These are phyloP conservation scores for Aureobasidium subglaciale DNA, from an alignment of 2,329 filamentous ascomycete species.

Conservation along the genomic window DNA sequence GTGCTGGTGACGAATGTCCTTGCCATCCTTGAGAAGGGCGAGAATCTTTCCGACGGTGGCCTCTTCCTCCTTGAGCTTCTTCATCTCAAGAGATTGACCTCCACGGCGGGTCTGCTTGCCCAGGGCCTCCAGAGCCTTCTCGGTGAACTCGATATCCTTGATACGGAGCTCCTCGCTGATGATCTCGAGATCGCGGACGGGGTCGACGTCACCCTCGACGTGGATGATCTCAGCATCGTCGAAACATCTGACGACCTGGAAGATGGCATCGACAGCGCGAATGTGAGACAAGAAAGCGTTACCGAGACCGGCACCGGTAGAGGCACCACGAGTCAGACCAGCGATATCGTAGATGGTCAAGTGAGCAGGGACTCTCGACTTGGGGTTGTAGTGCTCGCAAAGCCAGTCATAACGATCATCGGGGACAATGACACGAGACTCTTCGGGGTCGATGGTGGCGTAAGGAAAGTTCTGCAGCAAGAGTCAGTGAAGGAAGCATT, in stretches of 20 bases:
- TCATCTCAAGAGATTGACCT: conserved; percentile 93
- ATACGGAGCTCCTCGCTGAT: conserved; percentile 93
- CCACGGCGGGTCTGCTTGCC: conserved; percentile 93
- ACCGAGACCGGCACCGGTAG: conserved; percentile 92
- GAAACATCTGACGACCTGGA: conserved; percentile 45
- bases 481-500: background rate
- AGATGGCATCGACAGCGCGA: conserved; percentile 54
- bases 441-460: conserved; percentile 97
- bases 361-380: conserved; percentile 93
- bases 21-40: conserved; percentile 73
- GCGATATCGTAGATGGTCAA: conserved; percentile 98
- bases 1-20: conserved; percentile 84
- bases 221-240: conserved; percentile 99
- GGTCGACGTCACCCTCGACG: conserved; percentile 97
- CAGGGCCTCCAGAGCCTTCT: conserved; percentile 87
- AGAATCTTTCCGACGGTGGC: conserved; percentile 88
- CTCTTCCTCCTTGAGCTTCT: conserved; percentile 92
- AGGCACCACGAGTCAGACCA: conserved; percentile 89
- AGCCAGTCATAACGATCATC: conserved; percentile 97
- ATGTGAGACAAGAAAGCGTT: conserved; percentile 99
- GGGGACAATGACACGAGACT: conserved; percentile 93
- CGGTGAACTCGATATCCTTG: conserved; percentile 97
- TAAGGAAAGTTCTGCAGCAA: conserved; percentile 81
- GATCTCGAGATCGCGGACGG: conserved; percentile 86
- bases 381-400: conserved; percentile 92